Base-by-base conservation (phyloP, 805 yeast genomes). In the Blastobotrys americana region DNA sequence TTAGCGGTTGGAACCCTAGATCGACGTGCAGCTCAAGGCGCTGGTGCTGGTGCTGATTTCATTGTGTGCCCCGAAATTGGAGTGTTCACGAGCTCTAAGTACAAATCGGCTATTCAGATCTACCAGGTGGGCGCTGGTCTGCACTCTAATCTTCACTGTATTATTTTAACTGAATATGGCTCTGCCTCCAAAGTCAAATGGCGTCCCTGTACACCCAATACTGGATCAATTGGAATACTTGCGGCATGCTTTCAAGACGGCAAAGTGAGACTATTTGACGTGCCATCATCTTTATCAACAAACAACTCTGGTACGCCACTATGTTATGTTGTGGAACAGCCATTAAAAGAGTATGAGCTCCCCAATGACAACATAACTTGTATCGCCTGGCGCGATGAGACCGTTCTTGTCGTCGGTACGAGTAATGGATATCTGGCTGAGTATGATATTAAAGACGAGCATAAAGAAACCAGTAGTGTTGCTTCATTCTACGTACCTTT, bases 191-290 rank as follows among this genome's bases (percentile, higher is more conserved):
- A 34, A 9, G 18, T 42, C 15, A 22, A 19, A 23, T 42, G 44
- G 44, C 39, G 44, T 10, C 44, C 44, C 15, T 18, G 35, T 25
- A 28, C 33, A 22, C 21, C 17, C 23, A 10, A 9, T 8, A 18
- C 20, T 4, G 17, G 22, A 3, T 21, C 19, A 6, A 28, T 51
- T 19, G 57, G 55, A 1, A 27, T 40, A 0, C 51, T 80, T n/a
- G 71, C 71, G 3, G 78, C 76, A 8, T 66, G 68, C 0, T 76
- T 77, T 48, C 74, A 75, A 34, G 82, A 78, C 57, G 89, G 89
- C 0, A 58, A 65, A 3, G 58, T 78, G 3, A 77, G 76, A 45
- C 54, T 80, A 3, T 56, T 79, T 15, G 68, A 68, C 39, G 54
- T 78, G 0, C 56, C 56, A 3, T 34, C 18, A 18, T 5, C 33